phyloP scores from a whole-genome alignment of 177 flowering plant genomes.

The Vitis hybrid region DNA sequence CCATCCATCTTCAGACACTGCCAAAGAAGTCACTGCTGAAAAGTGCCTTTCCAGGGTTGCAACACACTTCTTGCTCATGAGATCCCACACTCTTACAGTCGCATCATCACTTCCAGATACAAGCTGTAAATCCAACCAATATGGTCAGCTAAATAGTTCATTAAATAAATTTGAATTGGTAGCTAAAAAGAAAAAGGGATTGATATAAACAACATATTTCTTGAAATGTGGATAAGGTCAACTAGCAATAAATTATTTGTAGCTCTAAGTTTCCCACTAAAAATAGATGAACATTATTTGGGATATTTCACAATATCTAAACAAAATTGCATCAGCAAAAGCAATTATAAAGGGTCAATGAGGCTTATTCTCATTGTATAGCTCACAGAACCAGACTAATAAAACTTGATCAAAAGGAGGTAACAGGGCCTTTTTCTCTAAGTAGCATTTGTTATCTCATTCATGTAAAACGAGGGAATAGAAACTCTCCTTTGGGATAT shows the following conservation, averaged over 20 bases:
- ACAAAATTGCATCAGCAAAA: background rate
- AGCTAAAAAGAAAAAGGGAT: background rate
- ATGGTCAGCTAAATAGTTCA: slow-evolving; percentile 2
- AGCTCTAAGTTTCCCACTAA: background rate
- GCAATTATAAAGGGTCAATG: background rate
- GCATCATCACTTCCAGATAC: slow-evolving; percentile 90
- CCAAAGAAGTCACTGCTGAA: no score
- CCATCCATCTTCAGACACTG: background rate
- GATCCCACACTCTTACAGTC: no score
- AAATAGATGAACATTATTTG: background rate
- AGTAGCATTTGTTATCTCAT: no score
- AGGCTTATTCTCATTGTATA: no score
- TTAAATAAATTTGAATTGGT: background rate
- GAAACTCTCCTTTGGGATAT: no score
- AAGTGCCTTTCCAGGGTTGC: no score
- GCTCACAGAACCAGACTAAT: no score
- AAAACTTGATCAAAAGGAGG: no score
- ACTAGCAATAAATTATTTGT: background rate
- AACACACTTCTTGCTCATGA: no score
- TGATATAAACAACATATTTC: background rate
- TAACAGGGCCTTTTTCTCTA: no score
- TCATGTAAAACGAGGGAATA: no score
- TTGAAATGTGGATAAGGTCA: background rate
- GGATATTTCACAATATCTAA: background rate
- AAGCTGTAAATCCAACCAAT: slow-evolving; percentile 44